Evolutionary conservation across 306 rosid species (phyloP), one percentile per base, ranked within the genome.

Genomic region (Canavalia ensiformis): DNA sequence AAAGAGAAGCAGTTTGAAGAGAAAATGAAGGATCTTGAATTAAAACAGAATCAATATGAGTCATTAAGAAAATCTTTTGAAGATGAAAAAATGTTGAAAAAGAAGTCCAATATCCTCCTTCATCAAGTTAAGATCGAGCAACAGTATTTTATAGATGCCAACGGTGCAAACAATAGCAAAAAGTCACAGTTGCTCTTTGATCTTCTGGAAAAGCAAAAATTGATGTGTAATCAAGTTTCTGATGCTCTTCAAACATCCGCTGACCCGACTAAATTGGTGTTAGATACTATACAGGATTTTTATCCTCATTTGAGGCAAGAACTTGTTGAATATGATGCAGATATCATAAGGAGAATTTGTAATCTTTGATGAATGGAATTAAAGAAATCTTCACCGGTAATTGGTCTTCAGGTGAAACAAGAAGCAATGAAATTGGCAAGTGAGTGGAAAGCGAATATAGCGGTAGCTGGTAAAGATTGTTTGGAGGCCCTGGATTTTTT

Each of bases 81-180:
- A 41, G 65, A 64, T 34, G 74, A 74, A 56, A 51, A 59, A 30
- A 51, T 55, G 63, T 60, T 8, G 71, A 69, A 47, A 8, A 84
- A 86, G 66, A 76, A 72, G 49, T 55, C 51, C 35, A 45, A 28
- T 63, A 11, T 49, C 56, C 49, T 66, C 78, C 54, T 12, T 72
- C 72, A 73, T 44, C 79, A 72, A 49, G 79, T 44, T 11, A 79
- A 79, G 79, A 63, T 65, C 2, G 85, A 57, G 73, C 81, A 59
- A 34, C 52, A 44, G 10, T 77, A 78, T 25, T 28, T 34, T 33
- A 35, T 4, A 25, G 78, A 45, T 52, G 67, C 42, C 42, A 47
- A 18, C 37, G 72, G 35, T 81, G 51, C 31, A 41, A 31, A 42
- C 12, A 58, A 74, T 44, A 58, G n/a, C 45, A 58, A 41, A 28